Evolutionary conservation across 495 filamentous ascomycete genomes (phyloP).

Genomic region (Penicillium malachiteum): DNA sequence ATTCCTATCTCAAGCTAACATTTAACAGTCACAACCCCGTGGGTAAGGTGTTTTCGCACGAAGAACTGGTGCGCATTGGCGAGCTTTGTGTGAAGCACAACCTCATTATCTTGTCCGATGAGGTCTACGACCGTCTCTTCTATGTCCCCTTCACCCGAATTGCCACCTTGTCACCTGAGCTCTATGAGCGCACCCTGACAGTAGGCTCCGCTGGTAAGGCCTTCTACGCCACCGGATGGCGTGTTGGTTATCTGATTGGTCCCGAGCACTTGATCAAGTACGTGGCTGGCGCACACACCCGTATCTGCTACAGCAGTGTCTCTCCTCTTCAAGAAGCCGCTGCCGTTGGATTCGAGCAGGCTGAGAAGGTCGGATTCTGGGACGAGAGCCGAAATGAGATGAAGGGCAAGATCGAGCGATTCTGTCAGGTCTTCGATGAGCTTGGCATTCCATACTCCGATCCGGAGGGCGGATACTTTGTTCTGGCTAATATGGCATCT

Average conservation of each 20-base stretch:
- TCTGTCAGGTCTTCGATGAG: constrained; percentile 87
- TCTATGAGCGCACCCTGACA: constrained; percentile 82
- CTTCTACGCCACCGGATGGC: constrained; percentile 97
- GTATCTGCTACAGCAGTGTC: constrained; percentile 93
- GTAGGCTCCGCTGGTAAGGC: constrained; percentile 96
- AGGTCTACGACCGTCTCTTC: constrained; percentile 93
- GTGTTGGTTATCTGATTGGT: constrained; percentile 93
- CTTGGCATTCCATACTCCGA: constrained; percentile 88
- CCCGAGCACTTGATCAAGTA: constrained; percentile 87
- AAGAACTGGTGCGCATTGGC: constrained; percentile 83
- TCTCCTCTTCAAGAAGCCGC: constrained; percentile 93
- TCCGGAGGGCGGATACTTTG: constrained; percentile 95
- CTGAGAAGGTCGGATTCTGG: constrained; percentile 85
- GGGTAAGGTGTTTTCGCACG: constrained; percentile 85
- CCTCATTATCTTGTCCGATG: constrained; percentile 93
- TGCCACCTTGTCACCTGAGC: constrained; percentile 82
- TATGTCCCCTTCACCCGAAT: constrained; percentile 94
- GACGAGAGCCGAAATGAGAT: constrained; percentile 79
- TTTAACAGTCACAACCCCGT: constrained; percentile 85
- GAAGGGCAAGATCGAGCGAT: constrained; percentile 81
- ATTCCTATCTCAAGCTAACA: constrained; percentile 1
- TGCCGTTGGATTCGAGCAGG: constrained; percentile 92
- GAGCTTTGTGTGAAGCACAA: constrained; percentile 90
- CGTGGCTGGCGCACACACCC: constrained; percentile 86
- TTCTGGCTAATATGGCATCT: constrained; percentile 84